phyloP scores from a whole-genome alignment of 2,329 filamentous ascomycete species.

The Plenodomus biglobosus region DNA sequence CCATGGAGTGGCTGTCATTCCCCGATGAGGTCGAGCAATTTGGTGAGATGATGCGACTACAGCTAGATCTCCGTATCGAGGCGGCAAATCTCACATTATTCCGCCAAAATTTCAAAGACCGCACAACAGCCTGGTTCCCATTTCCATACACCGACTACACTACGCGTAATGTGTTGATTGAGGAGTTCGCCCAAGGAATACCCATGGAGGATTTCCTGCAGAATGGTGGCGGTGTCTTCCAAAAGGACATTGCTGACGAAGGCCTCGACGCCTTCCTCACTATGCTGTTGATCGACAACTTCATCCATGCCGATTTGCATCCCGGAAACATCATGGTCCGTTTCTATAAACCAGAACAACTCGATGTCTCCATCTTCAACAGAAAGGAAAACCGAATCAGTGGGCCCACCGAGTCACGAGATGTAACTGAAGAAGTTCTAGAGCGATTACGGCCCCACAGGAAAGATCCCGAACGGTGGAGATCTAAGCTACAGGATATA shows the following conservation, averaged over 20 bases:
- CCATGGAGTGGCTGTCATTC: conserved; percentile 94
- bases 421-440: conserved; percentile 87
- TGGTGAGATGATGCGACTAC: conserved; percentile 98
- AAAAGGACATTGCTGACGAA: conserved; percentile 91
- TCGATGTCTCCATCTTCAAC: conserved; percentile 62
- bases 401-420: conserved; percentile 56
- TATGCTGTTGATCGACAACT: conserved; percentile 97
- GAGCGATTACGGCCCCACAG: conserved; percentile 74
- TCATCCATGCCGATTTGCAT: conserved; percentile 93
- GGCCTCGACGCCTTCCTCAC: conserved; percentile 93
- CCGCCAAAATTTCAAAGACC: conserved; percentile 83
- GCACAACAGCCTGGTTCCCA: conserved; percentile 94
- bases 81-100: conserved; percentile 87
- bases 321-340: conserved; percentile 99
- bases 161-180: conserved; percentile 86
- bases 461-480: conserved; percentile 70
- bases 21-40: conserved; percentile 94
- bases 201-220: conserved; percentile 87
- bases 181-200: conserved; percentile 95
- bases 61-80: conserved; percentile 92
- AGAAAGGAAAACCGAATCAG: conserved; percentile 39
- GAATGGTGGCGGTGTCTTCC: conserved; percentile 87
- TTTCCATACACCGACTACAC: conserved; percentile 92
- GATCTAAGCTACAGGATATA: conserved; percentile 70
- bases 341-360: conserved; percentile 81